Conservation (phyloP, 129 eudicot genomes). For the Rutidosis leptorrhynchoides region DNA sequence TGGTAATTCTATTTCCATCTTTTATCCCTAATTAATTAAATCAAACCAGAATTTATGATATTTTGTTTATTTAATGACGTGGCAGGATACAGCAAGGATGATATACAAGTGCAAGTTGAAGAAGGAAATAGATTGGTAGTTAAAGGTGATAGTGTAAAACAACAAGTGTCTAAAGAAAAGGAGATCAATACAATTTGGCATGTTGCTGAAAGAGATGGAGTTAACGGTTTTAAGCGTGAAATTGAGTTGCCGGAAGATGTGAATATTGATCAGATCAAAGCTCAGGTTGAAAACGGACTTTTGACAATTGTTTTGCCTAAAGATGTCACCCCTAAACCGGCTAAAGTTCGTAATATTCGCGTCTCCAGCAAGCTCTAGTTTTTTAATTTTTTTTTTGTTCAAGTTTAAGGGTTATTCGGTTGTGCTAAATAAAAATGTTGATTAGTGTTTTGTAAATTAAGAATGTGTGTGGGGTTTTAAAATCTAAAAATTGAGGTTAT, state of each 20-base stretch:
- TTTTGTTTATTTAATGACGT: not conserved
- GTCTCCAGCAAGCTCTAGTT: constrained; percentile 69
- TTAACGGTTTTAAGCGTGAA: constrained; percentile 48
- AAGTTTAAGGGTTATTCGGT: not conserved
- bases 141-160: constrained; percentile 54
- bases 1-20: constrained; percentile 36
- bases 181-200: constrained; percentile 66
- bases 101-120: constrained; percentile 78
- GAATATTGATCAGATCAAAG: constrained; percentile 84
- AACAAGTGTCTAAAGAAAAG: constrained; percentile 34
- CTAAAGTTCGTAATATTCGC: constrained; percentile 64
- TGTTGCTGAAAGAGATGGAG: constrained; percentile 62
- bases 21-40: not conserved
- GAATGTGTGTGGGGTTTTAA: too few relatives aligned
- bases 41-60: not conserved
- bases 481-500: too few relatives aligned
- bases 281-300: constrained; percentile 75
- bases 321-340: constrained; percentile 51
- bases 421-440: not conserved
- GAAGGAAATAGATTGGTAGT: constrained; percentile 70
- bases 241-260: constrained; percentile 79
- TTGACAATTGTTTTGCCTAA: constrained; percentile 74
- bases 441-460: too few relatives aligned
- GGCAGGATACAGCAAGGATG: constrained; percentile 76
- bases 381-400: not conserved